Conservation (phyloP, 257 asterid genomes). For the Gentiana straminea region DNA sequence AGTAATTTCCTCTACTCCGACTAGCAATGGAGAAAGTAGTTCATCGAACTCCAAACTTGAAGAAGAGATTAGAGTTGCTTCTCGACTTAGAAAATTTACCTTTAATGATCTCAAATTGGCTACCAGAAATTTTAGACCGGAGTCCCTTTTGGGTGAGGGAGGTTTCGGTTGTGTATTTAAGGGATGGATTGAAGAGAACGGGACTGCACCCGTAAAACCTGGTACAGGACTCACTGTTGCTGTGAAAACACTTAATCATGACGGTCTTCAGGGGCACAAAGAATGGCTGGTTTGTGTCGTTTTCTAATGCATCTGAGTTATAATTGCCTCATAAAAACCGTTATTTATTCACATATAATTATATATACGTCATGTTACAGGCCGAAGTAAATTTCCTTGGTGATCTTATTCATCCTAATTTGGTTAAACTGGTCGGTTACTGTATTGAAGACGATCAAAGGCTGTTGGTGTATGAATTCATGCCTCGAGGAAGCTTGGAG, state of each 20-base stretch:
- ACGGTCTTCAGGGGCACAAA: constrained; percentile 98
- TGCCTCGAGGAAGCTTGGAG: constrained; percentile 99
- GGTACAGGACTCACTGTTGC: constrained; percentile 99
- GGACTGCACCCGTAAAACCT: constrained; percentile 96
- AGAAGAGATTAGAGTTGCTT: constrained; percentile 78
- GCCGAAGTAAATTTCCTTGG: constrained; percentile 95
- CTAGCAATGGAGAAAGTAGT: constrained; percentile 63
- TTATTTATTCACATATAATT: not conserved
- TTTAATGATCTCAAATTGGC: constrained; percentile 86
- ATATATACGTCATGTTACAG: constrained; percentile 32
- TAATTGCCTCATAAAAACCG: not conserved
- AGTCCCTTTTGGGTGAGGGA: constrained; percentile 97
- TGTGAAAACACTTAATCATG: constrained; percentile 94
- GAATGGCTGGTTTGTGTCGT: constrained; percentile 90
- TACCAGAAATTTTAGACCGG: constrained; percentile 92
- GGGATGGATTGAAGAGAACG: constrained; percentile 98
- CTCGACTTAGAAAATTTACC: constrained; percentile 74
- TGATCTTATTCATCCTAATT: constrained; percentile 77
- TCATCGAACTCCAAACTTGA: constrained; percentile 65
- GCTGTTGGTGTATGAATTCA: constrained; percentile 85
- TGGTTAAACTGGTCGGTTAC: constrained; percentile 90
- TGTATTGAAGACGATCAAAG: constrained; percentile 97
- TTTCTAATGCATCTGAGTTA: constrained; percentile 12
- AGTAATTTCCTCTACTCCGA: constrained; percentile 49
- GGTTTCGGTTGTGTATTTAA: constrained; percentile 98